phyloP scores from a whole-genome alignment of 768 basidiomycete species.

The Amanita rimosa region DNA sequence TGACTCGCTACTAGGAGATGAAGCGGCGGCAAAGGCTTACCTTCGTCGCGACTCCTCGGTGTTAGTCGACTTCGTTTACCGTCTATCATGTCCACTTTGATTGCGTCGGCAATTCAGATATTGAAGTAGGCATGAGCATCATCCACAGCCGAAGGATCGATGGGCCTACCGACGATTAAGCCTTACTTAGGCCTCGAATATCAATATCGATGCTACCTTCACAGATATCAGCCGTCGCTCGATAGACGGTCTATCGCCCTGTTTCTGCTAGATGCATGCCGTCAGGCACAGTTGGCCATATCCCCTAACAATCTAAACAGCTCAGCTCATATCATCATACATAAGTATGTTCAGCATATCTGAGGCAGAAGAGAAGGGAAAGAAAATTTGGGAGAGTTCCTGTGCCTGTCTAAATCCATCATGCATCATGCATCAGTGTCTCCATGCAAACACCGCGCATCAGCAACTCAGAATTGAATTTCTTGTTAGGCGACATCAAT shows the following conservation, averaged over 20 bases:
- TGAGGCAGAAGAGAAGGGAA: constrained; percentile 41
- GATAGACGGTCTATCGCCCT: constrained; percentile 18
- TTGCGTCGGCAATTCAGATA: constrained; percentile 17
- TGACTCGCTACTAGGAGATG: no score
- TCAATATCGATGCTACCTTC: constrained; percentile 24
- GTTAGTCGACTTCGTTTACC: constrained; percentile 44
- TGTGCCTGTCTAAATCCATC: constrained; percentile 17
- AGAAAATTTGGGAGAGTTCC: constrained; percentile 18
- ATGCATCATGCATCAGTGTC: no score
- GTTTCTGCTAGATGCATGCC: constrained; percentile 23
- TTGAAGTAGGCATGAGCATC: constrained; percentile 40
- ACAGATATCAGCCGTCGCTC: constrained; percentile 24
- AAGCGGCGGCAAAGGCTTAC: no score
- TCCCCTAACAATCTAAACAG: constrained; percentile 15
- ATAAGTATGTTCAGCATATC: no score
- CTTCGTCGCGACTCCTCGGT: constrained; percentile 46
- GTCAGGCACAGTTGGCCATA: constrained; percentile 13
- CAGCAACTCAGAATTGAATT: neutral
- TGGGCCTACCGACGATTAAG: constrained; percentile 36
- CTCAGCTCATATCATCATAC: constrained; percentile 6
- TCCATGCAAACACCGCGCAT: neutral
- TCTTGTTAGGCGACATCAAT: neutral
- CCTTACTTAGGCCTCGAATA: constrained; percentile 22
- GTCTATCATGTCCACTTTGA: constrained; percentile 29
- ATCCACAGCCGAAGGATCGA: constrained; percentile 27